Conservation (phyloP, 208 protist genomes). For the Acanthamoeba lenticulata region DNA sequence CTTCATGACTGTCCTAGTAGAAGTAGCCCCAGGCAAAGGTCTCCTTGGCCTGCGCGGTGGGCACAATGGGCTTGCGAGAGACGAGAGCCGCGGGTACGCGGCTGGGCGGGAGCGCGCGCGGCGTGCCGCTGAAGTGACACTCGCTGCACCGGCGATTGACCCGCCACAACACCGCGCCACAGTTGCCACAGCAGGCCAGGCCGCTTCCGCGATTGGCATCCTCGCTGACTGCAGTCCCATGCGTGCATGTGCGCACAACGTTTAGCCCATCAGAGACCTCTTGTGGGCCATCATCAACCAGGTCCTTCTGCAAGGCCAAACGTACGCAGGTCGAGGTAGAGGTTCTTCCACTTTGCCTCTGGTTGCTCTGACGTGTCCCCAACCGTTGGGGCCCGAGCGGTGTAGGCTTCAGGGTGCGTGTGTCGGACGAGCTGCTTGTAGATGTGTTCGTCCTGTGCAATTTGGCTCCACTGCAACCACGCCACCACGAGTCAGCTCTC, state of each 20-base stretch:
- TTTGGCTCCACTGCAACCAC: background rate
- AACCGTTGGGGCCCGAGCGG: too few species aligned
- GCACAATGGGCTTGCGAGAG: background rate
- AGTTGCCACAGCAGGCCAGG: background rate
- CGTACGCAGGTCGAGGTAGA: background rate
- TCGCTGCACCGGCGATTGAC: background rate
- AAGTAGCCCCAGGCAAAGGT: too few species aligned
- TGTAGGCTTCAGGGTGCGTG: background rate
- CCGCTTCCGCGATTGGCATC: background rate
- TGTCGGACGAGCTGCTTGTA: background rate
- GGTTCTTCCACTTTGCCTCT: background rate
- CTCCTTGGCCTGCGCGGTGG: background rate
- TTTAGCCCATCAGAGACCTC: background rate
- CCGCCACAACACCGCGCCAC: background rate
- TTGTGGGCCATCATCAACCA: background rate
- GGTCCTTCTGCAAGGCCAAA: background rate
- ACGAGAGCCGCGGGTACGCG: background rate
- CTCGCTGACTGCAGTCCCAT: background rate
- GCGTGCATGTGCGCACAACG: background rate
- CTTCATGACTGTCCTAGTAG: background rate
- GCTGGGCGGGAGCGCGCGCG: background rate
- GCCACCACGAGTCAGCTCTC: too few species aligned
- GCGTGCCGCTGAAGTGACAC: background rate
- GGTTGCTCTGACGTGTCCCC: background rate
- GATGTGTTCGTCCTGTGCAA: background rate